Conservation (phyloP, 192 early-diverging fungal genomes). For the Gryganskiella cystojenkinii region DNA sequence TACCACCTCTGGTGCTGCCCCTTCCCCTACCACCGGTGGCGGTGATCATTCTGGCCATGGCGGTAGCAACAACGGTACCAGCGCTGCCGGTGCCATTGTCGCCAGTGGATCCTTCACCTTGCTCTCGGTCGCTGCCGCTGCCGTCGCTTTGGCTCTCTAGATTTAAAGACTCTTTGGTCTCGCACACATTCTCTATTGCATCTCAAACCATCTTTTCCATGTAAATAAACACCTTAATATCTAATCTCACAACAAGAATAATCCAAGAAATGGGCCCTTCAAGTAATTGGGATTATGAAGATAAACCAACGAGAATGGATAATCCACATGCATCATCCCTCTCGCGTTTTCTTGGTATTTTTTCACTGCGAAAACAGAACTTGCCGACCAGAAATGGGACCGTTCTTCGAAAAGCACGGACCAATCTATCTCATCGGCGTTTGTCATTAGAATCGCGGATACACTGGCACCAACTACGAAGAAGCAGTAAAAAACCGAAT, state of each 20-base stretch:
- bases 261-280: neutral
- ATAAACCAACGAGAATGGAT: neutral
- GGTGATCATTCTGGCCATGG: conserved; percentile 22
- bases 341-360: neutral
- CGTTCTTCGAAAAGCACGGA: no score
- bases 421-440: no score
- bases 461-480: no score
- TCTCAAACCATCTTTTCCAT: neutral
- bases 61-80: conserved; percentile 9
- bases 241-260: neutral
- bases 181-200: neutral
- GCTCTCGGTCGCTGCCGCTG: conserved; percentile 15
- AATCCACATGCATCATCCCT: neutral
- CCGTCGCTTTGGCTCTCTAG: conserved; percentile 21
- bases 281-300: no score
- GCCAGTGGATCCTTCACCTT: conserved; percentile 13
- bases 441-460: no score
- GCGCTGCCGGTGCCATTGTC: conserved; percentile 7
- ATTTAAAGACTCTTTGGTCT: neutral
- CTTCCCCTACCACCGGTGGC: conserved; percentile 4
- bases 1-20: neutral
- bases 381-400: no score
- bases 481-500: no score
- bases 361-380: no score
- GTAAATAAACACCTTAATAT: neutral